Base-by-base conservation (phyloP, 192 early-diverging fungal species). In the Coemansia sp. region DNA sequence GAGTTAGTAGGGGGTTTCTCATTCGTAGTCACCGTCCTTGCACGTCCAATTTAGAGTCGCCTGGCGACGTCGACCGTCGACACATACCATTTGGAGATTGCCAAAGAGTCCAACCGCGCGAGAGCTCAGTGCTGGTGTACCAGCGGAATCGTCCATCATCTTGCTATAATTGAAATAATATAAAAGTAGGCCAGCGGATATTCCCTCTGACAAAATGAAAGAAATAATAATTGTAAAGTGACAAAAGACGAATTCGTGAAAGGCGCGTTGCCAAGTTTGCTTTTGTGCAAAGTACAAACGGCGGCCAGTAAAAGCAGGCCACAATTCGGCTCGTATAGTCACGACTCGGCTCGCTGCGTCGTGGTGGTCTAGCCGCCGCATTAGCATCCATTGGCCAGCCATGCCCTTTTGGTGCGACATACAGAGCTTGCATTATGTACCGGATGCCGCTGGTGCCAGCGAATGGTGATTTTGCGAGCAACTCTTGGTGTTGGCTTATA, bases 131-230 rank as follows among this genome's bases (percentile, higher is more conserved):
- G 81, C 81, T 65, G 74, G 81, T 31, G 81, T 49, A 44, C 81
- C 71, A 20, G 66, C 63, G 18, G 73, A 75, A 68, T 84, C 81
- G 63, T 77, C 76, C 81, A 84, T 84, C 81, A 84, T 84, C 71
- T 83, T 47, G 66, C 29, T 61, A 38, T 27, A 40, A 36, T 59
- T 69, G 34, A 47, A 63, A 34, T 0, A 52, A 66, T 18, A 42
- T 47, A 27, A 47, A 31, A 34, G 13, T 42, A 47, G 27, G 27
- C 43, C 27, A 18, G 44, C 57, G 57, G 29, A n/a, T 60, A 60
- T 60, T 66, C 34, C 33, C 47, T 40, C 22, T 44, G 57, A n/a
- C 57, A 34, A 71, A 63, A 38, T 8, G 13, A 69, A 9, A 42
- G 44, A 27, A 42, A 60, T 20, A 33, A 47, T 33, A 44, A 61